Conservation (phyloP, 2,329 filamentous ascomycete genomes). For the Dothidotthia symphoricarpi region DNA sequence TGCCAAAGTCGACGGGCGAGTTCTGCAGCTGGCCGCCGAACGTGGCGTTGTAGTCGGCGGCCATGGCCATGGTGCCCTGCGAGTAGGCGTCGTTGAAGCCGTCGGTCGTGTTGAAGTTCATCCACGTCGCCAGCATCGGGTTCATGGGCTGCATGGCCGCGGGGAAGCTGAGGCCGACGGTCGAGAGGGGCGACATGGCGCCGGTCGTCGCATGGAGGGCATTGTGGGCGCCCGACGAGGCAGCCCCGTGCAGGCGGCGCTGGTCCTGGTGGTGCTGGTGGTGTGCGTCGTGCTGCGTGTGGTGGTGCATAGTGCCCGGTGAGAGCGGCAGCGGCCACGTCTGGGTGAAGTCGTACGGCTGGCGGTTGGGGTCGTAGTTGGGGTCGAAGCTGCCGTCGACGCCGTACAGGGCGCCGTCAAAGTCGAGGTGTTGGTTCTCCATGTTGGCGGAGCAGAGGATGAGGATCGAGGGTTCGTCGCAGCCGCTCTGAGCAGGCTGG, state of each 20-base stretch:
- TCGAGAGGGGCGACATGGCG: conserved; percentile 37
- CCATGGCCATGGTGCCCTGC: conserved; percentile 31
- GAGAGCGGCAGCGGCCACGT: conserved; percentile 43
- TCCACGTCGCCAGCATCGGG: conserved; percentile 45
- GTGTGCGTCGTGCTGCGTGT: conserved; percentile 9
- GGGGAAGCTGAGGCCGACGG: conserved; percentile 33
- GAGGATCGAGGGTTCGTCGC: conserved; percentile 26
- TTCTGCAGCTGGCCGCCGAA: conserved; percentile 46
- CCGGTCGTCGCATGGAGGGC: conserved; percentile 23
- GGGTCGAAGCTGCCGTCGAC: conserved; percentile 43
- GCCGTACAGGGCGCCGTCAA: conserved; percentile 37
- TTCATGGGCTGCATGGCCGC: conserved; percentile 37
- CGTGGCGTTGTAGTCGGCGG: conserved; percentile 39
- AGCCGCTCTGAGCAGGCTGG: conserved; percentile 41
- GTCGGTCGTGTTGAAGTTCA: conserved; percentile 41
- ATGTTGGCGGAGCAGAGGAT: conserved; percentile 36
- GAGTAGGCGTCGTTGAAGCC: conserved; percentile 30
- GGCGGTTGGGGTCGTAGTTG: conserved; percentile 39
- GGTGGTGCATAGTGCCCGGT: conserved; percentile 35
- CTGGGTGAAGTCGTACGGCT: conserved; percentile 30
- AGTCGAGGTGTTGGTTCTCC: conserved; percentile 44
- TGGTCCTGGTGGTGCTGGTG: conserved; percentile 22
- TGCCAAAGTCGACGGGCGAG: conserved; percentile 48
- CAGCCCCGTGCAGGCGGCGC: conserved; percentile 30
- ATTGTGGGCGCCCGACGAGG: conserved; percentile 24